Conservation (phyloP, 1,139 yeast genomes). For the Yamadazyma pseudoaaseri region DNA sequence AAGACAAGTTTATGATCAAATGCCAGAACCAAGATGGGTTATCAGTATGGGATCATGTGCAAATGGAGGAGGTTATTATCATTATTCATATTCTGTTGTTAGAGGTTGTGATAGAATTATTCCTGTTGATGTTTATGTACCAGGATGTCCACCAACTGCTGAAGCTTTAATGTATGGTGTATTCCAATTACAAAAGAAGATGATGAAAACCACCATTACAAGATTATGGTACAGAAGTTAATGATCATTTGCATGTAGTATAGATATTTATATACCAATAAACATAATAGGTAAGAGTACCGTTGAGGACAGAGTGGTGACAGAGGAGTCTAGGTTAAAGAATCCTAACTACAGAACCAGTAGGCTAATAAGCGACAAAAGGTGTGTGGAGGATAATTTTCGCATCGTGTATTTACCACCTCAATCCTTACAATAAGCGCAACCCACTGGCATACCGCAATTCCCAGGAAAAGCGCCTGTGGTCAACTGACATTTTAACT, state of each 20-base stretch:
- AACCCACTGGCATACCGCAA: no score
- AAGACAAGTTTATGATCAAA: slow-evolving; percentile 91
- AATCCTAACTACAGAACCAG: no score
- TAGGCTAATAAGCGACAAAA: no score
- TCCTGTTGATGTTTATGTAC: slow-evolving; percentile 89
- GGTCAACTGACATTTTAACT: slow-evolving; percentile 1
- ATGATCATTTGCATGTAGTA: neutral
- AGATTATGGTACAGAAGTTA: slow-evolving; percentile 84
- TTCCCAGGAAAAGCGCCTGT: neutral
- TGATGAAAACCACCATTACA: slow-evolving; percentile 77
- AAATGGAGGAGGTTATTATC: slow-evolving; percentile 92
- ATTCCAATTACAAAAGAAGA: slow-evolving; percentile 85
- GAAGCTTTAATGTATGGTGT: slow-evolving; percentile 92
- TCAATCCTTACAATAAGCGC: no score
- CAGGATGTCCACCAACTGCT: slow-evolving; percentile 92
- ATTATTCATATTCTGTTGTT: slow-evolving; percentile 84
- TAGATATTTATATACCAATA: no score
- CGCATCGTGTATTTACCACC: no score
- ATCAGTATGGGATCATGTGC: slow-evolving; percentile 96
- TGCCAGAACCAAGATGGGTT: slow-evolving; percentile 92
- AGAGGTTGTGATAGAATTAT: slow-evolving; percentile 88
- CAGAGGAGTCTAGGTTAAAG: no score
- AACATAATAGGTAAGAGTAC: no score
- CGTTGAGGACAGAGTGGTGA: no score
- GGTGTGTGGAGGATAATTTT: no score